These are phyloP conservation scores for Emiliania huxleyi DNA, from an alignment of 78 protist species.

Conservation along the genomic window DNA sequence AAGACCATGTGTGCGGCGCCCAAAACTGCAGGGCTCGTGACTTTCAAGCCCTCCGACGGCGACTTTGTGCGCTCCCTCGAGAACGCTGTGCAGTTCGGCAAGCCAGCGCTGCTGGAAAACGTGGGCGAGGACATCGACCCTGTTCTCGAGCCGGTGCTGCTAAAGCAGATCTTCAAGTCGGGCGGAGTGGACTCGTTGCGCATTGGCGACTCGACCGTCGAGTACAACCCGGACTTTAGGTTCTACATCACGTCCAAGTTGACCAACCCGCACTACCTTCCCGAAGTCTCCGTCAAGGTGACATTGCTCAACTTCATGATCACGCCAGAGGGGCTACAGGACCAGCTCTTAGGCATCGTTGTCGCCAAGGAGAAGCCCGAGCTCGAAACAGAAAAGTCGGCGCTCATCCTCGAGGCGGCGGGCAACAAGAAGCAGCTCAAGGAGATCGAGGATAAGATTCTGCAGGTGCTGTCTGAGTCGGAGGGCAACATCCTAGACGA, in stretches of 20 bases:
- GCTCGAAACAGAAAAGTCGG: constrained; percentile 57
- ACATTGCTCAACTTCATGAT: constrained; percentile 80
- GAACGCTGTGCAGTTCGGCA: constrained; percentile 61
- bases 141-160: constrained; percentile 50
- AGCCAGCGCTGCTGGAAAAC: constrained; percentile 60
- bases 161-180: constrained; percentile 44
- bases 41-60: constrained; percentile 66
- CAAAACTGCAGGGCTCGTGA: constrained; percentile 38
- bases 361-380: constrained; percentile 61
- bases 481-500: constrained; percentile 74
- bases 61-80: constrained; percentile 65
- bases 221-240: constrained; percentile 47
- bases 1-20: constrained; percentile 32
- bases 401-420: constrained; percentile 41
- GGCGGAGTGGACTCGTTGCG: constrained; percentile 31
- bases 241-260: constrained; percentile 75
- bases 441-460: constrained; percentile 44
- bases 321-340: constrained; percentile 75
- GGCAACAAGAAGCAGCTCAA: constrained; percentile 42
- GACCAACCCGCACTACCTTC: constrained; percentile 70
- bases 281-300: constrained; percentile 70
- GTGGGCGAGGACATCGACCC: constrained; percentile 69
- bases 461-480: constrained; percentile 40
- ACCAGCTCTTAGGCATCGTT: constrained; percentile 76
- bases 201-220: constrained; percentile 60